Evolutionary conservation across 148 eudicot genomes (phyloP), one percentile per base, ranked within the genome.

Genomic region (Polygonum maritimum): DNA sequence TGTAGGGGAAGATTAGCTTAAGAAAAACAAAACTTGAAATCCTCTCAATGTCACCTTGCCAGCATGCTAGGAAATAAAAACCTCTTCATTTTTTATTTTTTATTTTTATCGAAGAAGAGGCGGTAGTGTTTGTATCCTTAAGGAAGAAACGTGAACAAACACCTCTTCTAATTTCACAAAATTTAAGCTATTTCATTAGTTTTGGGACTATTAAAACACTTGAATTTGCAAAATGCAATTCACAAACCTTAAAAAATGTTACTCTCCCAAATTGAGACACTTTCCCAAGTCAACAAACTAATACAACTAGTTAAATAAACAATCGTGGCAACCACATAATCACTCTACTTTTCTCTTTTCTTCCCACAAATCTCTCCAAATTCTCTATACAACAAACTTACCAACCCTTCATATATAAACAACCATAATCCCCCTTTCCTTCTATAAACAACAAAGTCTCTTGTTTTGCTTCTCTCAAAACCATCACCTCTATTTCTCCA

Each of bases 281-380:
- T 9, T 62, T 62, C 69, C 69, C 39, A 62, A 62, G 69, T 62
- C 69, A 62, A 62, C 38, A 26, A 62, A 62, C 69, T 26, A 33
- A 62, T 26, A 13, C 14, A 62, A 55, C 26, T 55, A 55, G 11
- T 49, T 12, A 21, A 57, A 19, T 57, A n/a, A 2, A 62, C 11
- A 62, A 33, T 26, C 69, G 69, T 62, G 69, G 69, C 69, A 62
- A 62, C 69, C 69, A 62, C 69, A n/a, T 62, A n/a, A 26, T 31
- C 69, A 31, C 22, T 54, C 19, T 54, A 18, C 8, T 54, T 60
- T 60, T 26, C 36, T 60, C 35, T 2, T 22, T 22, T 58, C 35
- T n/a, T 22, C 33, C 65, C 65, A 58, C 69, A 31, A 4, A 4
- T 62, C 31, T 26, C 38, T 62, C 5, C 62, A 55, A n/a, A 57